Percentiles rank a stretch among this genome's conserved stretches.
phyloP scores from a whole-genome alignment of 2,329 filamentous ascomycete species.

The Phialophora chinensis region DNA sequence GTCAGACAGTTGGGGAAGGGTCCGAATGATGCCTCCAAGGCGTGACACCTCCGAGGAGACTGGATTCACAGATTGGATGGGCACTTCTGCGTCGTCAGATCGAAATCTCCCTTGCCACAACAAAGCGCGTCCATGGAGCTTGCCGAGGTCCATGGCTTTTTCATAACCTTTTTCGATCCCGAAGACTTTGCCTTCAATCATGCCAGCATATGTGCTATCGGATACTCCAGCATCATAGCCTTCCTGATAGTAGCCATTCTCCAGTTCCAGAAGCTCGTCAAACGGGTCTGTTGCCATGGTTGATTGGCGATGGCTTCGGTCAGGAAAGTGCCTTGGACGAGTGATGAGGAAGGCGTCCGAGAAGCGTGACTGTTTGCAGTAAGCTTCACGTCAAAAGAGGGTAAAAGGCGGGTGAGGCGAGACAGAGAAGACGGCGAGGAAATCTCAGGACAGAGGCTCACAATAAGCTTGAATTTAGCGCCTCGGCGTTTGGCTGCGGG shows the following conservation, averaged over 20 bases:
- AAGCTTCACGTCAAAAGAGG: background rate
- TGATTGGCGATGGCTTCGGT: background rate
- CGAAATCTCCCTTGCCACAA: constrained; percentile 76
- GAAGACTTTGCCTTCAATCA: constrained; percentile 86
- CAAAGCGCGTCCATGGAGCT: constrained; percentile 75
- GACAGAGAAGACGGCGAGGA: background rate
- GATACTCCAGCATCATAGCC: constrained; percentile 76
- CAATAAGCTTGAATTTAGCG: constrained; percentile 30
- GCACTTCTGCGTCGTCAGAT: constrained; percentile 1
- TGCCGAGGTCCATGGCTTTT: constrained; percentile 83
- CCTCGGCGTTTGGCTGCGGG: constrained; percentile 18
- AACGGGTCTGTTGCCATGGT: constrained; percentile 58
- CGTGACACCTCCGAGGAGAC: background rate
- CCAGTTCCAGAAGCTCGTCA: constrained; percentile 63
- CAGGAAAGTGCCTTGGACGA: too few species aligned
- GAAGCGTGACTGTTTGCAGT: background rate
- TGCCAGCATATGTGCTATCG: constrained; percentile 79
- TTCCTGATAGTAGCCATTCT: constrained; percentile 77
- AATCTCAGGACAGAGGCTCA: constrained; percentile 23
- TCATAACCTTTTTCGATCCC: constrained; percentile 93
- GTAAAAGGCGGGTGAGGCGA: background rate
- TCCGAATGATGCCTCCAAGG: constrained; percentile 17
- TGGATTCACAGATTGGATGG: background rate
- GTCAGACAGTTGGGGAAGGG: constrained; percentile 45
- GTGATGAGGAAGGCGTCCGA: too few species aligned